Evolutionary conservation across 768 basidiomycete genomes (phyloP).

Genomic region (Suillus bovinus): DNA sequence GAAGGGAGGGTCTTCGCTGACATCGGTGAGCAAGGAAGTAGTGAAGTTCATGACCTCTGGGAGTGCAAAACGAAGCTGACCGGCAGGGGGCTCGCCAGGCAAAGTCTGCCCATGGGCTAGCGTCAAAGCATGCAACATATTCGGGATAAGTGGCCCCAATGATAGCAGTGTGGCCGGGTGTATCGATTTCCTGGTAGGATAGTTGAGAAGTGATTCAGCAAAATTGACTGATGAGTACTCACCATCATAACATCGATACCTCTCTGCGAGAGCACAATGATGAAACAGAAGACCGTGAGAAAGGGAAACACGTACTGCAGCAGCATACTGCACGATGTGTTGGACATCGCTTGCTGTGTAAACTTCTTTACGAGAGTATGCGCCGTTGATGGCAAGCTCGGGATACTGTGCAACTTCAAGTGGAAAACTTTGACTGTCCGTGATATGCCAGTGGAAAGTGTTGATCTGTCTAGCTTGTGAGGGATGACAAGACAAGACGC

Average conservation of each 20-base stretch:
- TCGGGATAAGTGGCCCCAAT: constrained; percentile 67
- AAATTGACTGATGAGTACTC: background rate
- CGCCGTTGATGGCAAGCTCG: constrained; percentile 44
- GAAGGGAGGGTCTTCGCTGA: constrained; percentile 53
- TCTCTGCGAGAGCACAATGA: constrained; percentile 36
- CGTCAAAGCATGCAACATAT: constrained; percentile 58
- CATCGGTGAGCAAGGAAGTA: constrained; percentile 45
- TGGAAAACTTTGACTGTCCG: constrained; percentile 55
- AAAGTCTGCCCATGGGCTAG: constrained; percentile 53
- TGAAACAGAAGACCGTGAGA: background rate
- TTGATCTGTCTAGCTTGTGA: constrained; percentile 37
- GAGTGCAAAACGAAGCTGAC: constrained; percentile 70
- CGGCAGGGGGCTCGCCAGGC: constrained; percentile 69
- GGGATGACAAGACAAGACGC: background rate
- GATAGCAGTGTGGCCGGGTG: constrained; percentile 71
- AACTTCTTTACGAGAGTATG: constrained; percentile 36
- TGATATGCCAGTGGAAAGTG: constrained; percentile 49
- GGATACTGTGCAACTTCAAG: constrained; percentile 38
- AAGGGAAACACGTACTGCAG: constrained; percentile 46
- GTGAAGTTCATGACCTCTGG: constrained; percentile 55
- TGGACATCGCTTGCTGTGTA: constrained; percentile 49
- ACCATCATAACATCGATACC: constrained; percentile 66
- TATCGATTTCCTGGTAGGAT: constrained; percentile 62
- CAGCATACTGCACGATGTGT: constrained; percentile 63
- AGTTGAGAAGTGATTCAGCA: background rate